Conservation (phyloP, 2,329 filamentous ascomycete species). For the Metarhizium rileyi region DNA sequence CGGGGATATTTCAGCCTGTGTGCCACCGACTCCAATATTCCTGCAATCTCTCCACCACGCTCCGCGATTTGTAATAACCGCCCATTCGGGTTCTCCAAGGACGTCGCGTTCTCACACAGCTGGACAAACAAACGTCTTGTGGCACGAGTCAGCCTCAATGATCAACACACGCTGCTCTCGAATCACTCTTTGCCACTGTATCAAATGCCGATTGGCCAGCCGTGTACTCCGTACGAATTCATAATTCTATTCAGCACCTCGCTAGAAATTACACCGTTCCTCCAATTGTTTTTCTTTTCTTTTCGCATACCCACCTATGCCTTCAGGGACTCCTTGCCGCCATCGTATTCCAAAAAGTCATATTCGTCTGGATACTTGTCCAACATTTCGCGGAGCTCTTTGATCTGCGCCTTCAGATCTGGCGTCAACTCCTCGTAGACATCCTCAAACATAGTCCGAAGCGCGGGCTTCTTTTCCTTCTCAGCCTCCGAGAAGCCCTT, state of each 20-base stretch:
- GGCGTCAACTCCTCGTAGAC: constrained; percentile 83
- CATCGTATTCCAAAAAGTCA: constrained; percentile 68
- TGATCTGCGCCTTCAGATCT: constrained; percentile 63
- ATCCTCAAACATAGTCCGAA: constrained; percentile 70
- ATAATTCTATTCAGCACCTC: background rate
- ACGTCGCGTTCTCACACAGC: no score
- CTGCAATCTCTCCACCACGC: no score
- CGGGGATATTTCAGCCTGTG: no score
- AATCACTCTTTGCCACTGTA: no score
- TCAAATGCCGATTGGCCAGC: no score
- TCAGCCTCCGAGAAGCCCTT: constrained; percentile 78
- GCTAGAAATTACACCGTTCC: background rate
- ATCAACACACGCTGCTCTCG: no score
- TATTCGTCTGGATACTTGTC: constrained; percentile 89
- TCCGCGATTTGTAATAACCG: no score
- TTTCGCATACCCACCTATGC: constrained; percentile 6
- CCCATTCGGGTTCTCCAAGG: no score
- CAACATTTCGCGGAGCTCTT: constrained; percentile 63
- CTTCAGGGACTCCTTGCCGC: constrained; percentile 55
- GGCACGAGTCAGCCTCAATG: no score
- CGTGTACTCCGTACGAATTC: no score
- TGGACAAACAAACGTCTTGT: no score
- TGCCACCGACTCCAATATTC: no score
- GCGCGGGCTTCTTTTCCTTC: constrained; percentile 66
- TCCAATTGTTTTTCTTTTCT: background rate